Percentiles rank a stretch among this genome's conserved stretches.
Conservation (phyloP, 1,139 yeast species). For the Saccharomyces hybrid region DNA sequence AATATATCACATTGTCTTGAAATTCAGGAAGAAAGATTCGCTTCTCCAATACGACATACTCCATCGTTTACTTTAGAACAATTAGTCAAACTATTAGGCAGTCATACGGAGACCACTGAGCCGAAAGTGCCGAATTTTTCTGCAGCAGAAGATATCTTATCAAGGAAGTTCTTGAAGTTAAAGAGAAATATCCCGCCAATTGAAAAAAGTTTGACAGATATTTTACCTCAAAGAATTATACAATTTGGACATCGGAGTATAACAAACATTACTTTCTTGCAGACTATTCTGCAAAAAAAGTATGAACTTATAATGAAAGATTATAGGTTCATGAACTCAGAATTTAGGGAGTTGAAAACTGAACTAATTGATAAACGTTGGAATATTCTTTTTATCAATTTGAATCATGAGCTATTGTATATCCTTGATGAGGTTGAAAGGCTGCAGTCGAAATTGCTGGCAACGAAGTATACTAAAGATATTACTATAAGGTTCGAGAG, state of each 20-base stretch:
- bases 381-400: slow-evolving; percentile 43
- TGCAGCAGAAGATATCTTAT: slow-evolving; percentile 36
- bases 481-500: slow-evolving; percentile 15
- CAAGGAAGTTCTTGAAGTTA: slow-evolving; percentile 33
- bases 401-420: slow-evolving; percentile 37
- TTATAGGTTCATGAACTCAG: slow-evolving; percentile 38
- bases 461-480: slow-evolving; percentile 3
- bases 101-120: slow-evolving; percentile 28
- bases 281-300: slow-evolving; percentile 33
- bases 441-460: slow-evolving; percentile 21
- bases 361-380: slow-evolving; percentile 50
- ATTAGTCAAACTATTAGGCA: slow-evolving; percentile 38
- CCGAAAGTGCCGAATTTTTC: slow-evolving; percentile 35
- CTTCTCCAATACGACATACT: slow-evolving; percentile 39
- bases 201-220: slow-evolving; percentile 46
- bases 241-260: slow-evolving; percentile 24
- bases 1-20: slow-evolving; percentile 39
- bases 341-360: slow-evolving; percentile 37
- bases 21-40: slow-evolving; percentile 37
- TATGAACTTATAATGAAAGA: slow-evolving; percentile 39
- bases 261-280: slow-evolving; percentile 13
- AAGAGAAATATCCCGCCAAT: slow-evolving; percentile 27
- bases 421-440: slow-evolving; percentile 33
- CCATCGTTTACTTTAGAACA: slow-evolving; percentile 39
- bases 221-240: slow-evolving; percentile 50